Conservation (phyloP, 2,329 filamentous ascomycete genomes). For the Dothideomycetes sp. region DNA sequence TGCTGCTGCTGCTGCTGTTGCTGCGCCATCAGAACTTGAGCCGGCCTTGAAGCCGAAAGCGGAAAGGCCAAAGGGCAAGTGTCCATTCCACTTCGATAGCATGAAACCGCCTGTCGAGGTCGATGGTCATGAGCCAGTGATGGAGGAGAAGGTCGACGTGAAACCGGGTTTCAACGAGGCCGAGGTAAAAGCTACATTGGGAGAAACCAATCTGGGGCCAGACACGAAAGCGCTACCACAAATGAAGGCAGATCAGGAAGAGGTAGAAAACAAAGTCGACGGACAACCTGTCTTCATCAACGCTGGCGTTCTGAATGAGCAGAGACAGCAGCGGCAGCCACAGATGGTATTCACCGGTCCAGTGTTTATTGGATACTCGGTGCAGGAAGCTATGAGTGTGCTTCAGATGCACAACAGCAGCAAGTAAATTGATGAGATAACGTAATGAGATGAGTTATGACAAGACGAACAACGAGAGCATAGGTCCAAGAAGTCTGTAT, state of each 20-base stretch:
- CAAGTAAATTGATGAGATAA: conserved; percentile 6
- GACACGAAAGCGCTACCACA: neutral
- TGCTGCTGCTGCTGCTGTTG: conserved; percentile 34
- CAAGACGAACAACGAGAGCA: too few species aligned
- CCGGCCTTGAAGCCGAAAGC: neutral
- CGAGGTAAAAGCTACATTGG: conserved; percentile 2
- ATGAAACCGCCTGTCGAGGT: neutral
- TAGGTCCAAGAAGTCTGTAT: too few species aligned
- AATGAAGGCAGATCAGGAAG: neutral
- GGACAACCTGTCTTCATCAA: conserved; percentile 8
- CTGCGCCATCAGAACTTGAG: neutral
- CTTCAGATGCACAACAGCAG: conserved; percentile 43
- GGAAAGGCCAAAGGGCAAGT: conserved; percentile 37
- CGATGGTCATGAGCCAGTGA: neutral
- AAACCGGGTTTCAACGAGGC: neutral
- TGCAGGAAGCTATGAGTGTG: conserved; percentile 70
- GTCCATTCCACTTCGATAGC: conserved; percentile 41
- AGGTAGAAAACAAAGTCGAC: neutral
- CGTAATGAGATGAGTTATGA: conserved; percentile 8
- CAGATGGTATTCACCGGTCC: conserved; percentile 87
- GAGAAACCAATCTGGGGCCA: neutral
- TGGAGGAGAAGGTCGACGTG: neutral
- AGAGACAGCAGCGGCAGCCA: conserved; percentile 32
- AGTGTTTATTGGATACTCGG: conserved; percentile 84
- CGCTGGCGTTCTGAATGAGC: neutral